Conservation (phyloP, 371 early-diverging fungal genomes). For the Capillidium heterosporum region DNA sequence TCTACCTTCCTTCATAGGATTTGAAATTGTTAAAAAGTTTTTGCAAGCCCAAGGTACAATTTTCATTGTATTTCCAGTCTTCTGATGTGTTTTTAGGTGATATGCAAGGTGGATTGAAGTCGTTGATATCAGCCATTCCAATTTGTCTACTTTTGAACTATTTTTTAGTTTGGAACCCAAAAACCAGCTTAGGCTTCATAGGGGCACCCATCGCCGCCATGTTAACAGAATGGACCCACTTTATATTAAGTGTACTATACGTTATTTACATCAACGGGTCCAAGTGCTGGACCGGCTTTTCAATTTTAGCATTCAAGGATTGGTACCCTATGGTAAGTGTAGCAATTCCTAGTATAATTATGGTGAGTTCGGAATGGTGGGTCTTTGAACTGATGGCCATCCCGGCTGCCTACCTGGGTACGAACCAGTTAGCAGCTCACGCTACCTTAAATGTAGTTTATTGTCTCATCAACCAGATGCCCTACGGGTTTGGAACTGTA, state of each 20-base stretch:
- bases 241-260: constrained; percentile 36
- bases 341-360: constrained; percentile 37
- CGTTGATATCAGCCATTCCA: constrained; percentile 46
- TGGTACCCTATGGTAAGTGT: constrained; percentile 40
- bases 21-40: constrained; percentile 61
- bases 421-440: constrained; percentile 66
- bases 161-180: constrained; percentile 46
- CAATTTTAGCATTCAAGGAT: constrained; percentile 34
- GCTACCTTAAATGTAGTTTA: constrained; percentile 57
- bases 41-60: constrained; percentile 46
- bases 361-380: constrained; percentile 68
- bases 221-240: constrained; percentile 51
- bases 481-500: constrained; percentile 47
- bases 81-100: constrained; percentile 21
- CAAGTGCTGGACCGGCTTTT: constrained; percentile 74
- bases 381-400: constrained; percentile 53
- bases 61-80: background rate
- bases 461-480: constrained; percentile 45
- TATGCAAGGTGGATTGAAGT: constrained; percentile 36
- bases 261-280: constrained; percentile 40
- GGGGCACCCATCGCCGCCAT: constrained; percentile 71
- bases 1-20: constrained; percentile 49
- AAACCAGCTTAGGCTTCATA: constrained; percentile 45
- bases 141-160: constrained; percentile 57
- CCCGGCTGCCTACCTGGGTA: constrained; percentile 58